phyloP scores from a whole-genome alignment of 2,329 filamentous ascomycete species.

The Blastomyces percursus region DNA sequence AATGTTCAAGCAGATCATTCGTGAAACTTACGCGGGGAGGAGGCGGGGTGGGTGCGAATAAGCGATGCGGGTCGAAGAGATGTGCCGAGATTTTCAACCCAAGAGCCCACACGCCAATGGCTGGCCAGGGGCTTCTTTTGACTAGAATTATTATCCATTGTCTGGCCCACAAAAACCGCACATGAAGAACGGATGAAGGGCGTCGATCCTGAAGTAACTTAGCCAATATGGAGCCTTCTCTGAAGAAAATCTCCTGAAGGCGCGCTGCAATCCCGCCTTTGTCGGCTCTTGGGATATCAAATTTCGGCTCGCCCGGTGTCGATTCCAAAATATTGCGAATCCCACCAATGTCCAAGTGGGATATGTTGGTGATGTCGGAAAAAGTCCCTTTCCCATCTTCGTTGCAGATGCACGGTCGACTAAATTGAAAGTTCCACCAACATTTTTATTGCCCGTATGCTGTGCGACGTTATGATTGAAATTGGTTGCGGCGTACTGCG shows the following conservation, averaged over 20 bases:
- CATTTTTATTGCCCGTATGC: neutral
- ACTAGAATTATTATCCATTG: neutral
- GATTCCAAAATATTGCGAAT: neutral
- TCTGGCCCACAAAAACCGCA: neutral
- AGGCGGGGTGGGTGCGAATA: neutral
- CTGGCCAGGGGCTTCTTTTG: neutral
- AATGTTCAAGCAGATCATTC: neutral
- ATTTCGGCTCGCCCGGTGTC: neutral
- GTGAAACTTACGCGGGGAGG: neutral
- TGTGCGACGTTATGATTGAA: neutral
- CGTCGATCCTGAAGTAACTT: neutral
- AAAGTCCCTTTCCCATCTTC: neutral
- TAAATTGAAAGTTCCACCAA: neutral
- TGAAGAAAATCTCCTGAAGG: neutral
- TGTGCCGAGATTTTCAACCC: neutral
- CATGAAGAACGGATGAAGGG: neutral
- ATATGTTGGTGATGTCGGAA: neutral
- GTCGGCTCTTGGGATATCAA: neutral
- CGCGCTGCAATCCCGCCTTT: neutral
- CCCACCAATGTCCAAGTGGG: neutral
- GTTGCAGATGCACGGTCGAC: neutral
- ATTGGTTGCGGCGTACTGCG: neutral
- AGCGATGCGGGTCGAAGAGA: neutral
- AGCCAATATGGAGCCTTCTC: neutral
- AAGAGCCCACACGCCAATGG: neutral